Evolutionary conservation across 1,139 yeast genomes (phyloP), one percentile per base, ranked within the genome.

Genomic region (Maudiozyma humilis): DNA sequence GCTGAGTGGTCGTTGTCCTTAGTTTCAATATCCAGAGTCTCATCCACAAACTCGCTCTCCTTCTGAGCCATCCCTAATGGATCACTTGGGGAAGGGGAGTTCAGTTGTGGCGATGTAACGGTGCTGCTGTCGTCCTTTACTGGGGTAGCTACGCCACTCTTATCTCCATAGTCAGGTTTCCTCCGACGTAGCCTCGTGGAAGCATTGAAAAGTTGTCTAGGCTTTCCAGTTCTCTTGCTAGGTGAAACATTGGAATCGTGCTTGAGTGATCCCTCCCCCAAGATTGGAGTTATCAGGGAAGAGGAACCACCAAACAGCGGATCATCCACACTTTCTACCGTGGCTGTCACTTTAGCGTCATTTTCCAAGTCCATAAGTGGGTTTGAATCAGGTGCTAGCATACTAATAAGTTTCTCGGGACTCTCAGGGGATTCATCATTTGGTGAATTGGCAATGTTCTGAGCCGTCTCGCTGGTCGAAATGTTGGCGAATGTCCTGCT

Each of bases 321-420:
- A 15, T 54, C 59, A 10, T 23, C 27, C 12, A 12, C 16, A 35
- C 25, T 19, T 4, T 41, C 47, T 1, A 34, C 32, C 15, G 46
- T 45, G 30, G 46, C 47, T 4, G 39, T 6, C 12, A 29, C 23
- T 6, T 32, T 36, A 5, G 43, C 30, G 1, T 42, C 48, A 13
- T 29, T 47, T 14, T 44, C 48, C 18, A 58, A 40, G 20, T 46
- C 51, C 7, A 51, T 40, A 19, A 56, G 42, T 2, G 58, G 55
- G 38, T 56, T 59, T 32, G 51, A 52, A 32, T 54, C 55, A 16
- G 63, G 64, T 13, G 60, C 64, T 39, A 59, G 33, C 17, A 47
- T 47, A 15, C 48, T 43, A 35, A 58, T 40, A 19, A 58, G 46
- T 4, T 45, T 39, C 6, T 44, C 44, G 18, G 41, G 42, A 25